These are phyloP conservation scores for Quercus mongolica DNA, from an alignment of 306 rosid species.

Conservation along the genomic window DNA sequence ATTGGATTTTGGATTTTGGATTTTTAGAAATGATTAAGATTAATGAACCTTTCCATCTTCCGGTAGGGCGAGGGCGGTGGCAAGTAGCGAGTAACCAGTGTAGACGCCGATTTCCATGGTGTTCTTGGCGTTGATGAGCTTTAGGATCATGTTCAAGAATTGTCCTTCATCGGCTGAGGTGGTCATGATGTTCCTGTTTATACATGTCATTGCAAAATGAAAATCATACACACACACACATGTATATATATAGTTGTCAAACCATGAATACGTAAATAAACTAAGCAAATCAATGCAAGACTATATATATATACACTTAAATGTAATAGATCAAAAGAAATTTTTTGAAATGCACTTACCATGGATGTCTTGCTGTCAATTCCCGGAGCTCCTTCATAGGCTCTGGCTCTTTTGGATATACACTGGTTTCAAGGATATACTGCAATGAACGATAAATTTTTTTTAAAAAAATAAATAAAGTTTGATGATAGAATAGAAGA, in stretches of 20 bases:
- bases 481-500: too few species aligned
- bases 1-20: too few species aligned
- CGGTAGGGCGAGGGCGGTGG: constrained; percentile 91
- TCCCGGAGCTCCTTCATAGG: constrained; percentile 25
- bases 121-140: constrained; percentile 87
- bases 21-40: too few species aligned
- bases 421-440: constrained; percentile 27
- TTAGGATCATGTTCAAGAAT: constrained; percentile 82
- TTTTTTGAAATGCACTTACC: neutral
- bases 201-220: too few species aligned
- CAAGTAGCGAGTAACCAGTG: constrained; percentile 92
- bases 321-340: neutral
- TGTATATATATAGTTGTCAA: too few species aligned
- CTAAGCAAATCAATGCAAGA: too few species aligned
- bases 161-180: constrained; percentile 95
- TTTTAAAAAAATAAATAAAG: too few species aligned
- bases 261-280: too few species aligned
- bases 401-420: constrained; percentile 24
- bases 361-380: constrained; percentile 26
- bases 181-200: constrained; percentile 85
- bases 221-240: too few species aligned
- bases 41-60: constrained; percentile 79
- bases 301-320: too few species aligned
- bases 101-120: constrained; percentile 97
- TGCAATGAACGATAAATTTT: neutral